A percentile compares a stretch with the other conserved stretches of the same genome.
These are phyloP conservation scores for Henckelia pumila DNA, from an alignment of 257 asterid species.

Conservation along the genomic window DNA sequence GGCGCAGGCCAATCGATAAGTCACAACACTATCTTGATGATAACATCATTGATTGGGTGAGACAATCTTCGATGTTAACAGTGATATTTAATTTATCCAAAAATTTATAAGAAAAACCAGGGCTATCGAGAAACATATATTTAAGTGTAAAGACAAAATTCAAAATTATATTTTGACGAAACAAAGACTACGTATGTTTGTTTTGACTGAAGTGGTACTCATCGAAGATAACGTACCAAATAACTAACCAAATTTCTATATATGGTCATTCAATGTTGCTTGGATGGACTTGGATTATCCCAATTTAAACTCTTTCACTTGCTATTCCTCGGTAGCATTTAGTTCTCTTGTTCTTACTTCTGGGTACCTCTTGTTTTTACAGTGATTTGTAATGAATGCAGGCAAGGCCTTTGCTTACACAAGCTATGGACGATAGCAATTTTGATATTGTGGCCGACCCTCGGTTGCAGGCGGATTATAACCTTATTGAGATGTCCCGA, in stretches of 20 bases:
- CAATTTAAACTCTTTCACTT: neutral
- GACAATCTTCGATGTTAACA: conserved; percentile 12
- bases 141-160: neutral
- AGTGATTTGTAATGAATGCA: conserved; percentile 23
- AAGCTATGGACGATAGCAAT: conserved; percentile 56
- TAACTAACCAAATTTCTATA: too few species aligned
- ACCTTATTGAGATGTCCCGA: conserved; percentile 59
- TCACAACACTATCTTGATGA: conserved; percentile 80
- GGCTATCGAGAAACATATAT: neutral
- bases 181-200: neutral
- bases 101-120: neutral
- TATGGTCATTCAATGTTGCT: neutral
- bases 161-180: neutral
- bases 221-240: neutral
- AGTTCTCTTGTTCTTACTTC: neutral
- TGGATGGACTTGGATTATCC: neutral
- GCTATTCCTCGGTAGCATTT: neutral
- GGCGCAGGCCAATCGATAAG: conserved; percentile 81
- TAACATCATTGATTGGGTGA: conserved; percentile 90
- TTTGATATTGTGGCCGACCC: conserved; percentile 68
- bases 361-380: neutral
- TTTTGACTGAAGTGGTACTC: neutral
- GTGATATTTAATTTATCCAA: conserved; percentile 6
- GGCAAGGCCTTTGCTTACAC: conserved; percentile 92
- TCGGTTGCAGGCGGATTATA: conserved; percentile 59